Base-by-base conservation (phyloP, 345 rosid genomes). In the Salix udensis region DNA sequence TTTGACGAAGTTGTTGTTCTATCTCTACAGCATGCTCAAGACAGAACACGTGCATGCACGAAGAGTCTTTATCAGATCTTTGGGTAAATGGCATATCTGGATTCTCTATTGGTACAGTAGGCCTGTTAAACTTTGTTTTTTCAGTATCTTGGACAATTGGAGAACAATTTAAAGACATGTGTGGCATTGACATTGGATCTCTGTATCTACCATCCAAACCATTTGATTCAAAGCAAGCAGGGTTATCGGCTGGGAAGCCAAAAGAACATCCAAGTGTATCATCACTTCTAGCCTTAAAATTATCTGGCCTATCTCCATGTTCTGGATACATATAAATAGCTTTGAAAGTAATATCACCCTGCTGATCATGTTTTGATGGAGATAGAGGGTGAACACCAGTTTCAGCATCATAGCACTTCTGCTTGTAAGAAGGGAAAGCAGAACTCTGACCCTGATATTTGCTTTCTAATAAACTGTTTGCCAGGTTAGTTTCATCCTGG, bases 11-110 rank as follows among this genome's bases (percentile, higher is more conserved):
- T 82, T 80, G 95, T 82, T 96, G 87, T 77, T 93, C 97, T 66
- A 92, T 92, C 84, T 93, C 97, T 24, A 90, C 83, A 78, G 99
- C 99, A 83, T 96, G 98, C 89, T 96, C 93, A 73, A 96, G 98
- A 85, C 99, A 96, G 85, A 96, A 96, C 55, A 96, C 89, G 74
- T 96, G 97, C 88, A 90, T 61, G 58, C 89, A 90, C 75, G 90
- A 93, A 76, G 97, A 90, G 82, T 92, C 97, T 64, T 91, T 94
- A 79, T 89, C 86, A 71, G 85, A 87, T 78, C 79, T 84, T 39
- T 82, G 88, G 80, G 85, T 52, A 83, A 81, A 84, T 5, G 86
- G 78, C 28, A 80, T 66, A 73, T 76, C 81, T 58, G 82, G 60
- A 39, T 81, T 82, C 79, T 79, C 80, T 26, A 44, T 31, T 53